phyloP scores from a whole-genome alignment of 305 asterid species.

The Fraxinus velutina region DNA sequence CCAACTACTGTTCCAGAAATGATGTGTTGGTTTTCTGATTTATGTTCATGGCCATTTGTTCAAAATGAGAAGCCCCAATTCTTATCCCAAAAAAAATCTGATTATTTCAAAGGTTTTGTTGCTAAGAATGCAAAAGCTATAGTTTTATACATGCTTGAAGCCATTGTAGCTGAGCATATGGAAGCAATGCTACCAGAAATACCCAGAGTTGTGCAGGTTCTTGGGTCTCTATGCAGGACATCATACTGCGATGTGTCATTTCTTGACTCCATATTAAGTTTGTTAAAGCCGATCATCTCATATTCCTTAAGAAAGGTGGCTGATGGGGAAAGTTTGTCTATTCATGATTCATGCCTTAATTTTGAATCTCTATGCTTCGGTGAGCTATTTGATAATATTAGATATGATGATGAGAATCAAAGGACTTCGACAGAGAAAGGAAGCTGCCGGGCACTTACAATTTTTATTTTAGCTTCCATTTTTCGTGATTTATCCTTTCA shows the following conservation, averaged over 20 bases:
- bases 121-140: slow-evolving; percentile 94
- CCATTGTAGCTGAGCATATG: slow-evolving; percentile 82
- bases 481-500: slow-evolving; percentile 67
- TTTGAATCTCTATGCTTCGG: slow-evolving; percentile 87
- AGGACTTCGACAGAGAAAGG: slow-evolving; percentile 39
- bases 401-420: slow-evolving; percentile 29
- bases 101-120: slow-evolving; percentile 66
- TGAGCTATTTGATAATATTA: slow-evolving; percentile 62
- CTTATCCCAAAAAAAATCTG: slow-evolving; percentile 34
- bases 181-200: slow-evolving; percentile 88
- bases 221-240: slow-evolving; percentile 68
- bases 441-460: slow-evolving; percentile 54
- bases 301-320: slow-evolving; percentile 68
- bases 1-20: slow-evolving; percentile 71
- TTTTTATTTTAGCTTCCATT: slow-evolving; percentile 74
- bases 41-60: slow-evolving; percentile 81
- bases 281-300: slow-evolving; percentile 77
- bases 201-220: slow-evolving; percentile 75
- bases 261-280: slow-evolving; percentile 64
- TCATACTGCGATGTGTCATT: slow-evolving; percentile 76
- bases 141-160: slow-evolving; percentile 79
- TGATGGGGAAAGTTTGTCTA: slow-evolving; percentile 50
- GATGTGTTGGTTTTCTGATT: slow-evolving; percentile 86
- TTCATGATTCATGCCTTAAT: slow-evolving; percentile 52
- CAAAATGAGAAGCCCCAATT: slow-evolving; percentile 42